Percentiles rank a stretch among this genome's conserved stretches.
Conservation (phyloP, 202 grass and related monocot genomes). For the Eragrostis tef region DNA sequence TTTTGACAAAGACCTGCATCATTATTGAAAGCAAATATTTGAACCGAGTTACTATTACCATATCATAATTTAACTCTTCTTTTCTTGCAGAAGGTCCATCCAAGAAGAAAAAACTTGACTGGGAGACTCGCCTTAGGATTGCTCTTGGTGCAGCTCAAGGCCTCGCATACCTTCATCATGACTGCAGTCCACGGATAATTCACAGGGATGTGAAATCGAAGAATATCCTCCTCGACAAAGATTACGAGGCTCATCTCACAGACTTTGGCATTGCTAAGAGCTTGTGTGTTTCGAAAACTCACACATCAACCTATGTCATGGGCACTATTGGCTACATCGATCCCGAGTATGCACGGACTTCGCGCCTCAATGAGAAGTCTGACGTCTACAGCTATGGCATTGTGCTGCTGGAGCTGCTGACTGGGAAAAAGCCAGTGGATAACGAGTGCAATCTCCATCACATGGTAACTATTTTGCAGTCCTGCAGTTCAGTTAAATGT, state of each 20-base stretch:
- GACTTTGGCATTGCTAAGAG: constrained; percentile 99
- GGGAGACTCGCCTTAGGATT: constrained; percentile 74
- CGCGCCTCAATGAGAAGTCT: constrained; percentile 89
- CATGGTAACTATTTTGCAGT: constrained; percentile 60
- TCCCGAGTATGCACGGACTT: constrained; percentile 91
- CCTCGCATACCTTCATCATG: constrained; percentile 93
- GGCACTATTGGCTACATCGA: constrained; percentile 98
- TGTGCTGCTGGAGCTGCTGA: constrained; percentile 85
- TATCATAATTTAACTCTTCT: not conserved
- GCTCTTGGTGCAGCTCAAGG: constrained; percentile 93
- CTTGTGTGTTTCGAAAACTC: constrained; percentile 89
- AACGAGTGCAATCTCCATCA: constrained; percentile 99
- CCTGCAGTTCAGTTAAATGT: not conserved
- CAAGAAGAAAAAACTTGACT: constrained; percentile 95
- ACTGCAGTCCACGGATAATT: constrained; percentile 92
- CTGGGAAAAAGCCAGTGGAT: constrained; percentile 87
- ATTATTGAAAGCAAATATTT: not conserved
- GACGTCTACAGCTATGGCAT: constrained; percentile 97
- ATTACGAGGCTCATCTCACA: constrained; percentile 90
- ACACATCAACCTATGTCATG: constrained; percentile 96
- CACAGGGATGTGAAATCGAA: constrained; percentile 96
- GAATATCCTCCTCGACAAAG: constrained; percentile 94
- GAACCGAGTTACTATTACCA: not conserved
- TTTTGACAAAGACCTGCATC: not conserved
- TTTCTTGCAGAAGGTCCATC: constrained; percentile 62